Base-by-base conservation (phyloP, 2,329 filamentous ascomycete genomes). In the Diplodia mutila region DNA sequence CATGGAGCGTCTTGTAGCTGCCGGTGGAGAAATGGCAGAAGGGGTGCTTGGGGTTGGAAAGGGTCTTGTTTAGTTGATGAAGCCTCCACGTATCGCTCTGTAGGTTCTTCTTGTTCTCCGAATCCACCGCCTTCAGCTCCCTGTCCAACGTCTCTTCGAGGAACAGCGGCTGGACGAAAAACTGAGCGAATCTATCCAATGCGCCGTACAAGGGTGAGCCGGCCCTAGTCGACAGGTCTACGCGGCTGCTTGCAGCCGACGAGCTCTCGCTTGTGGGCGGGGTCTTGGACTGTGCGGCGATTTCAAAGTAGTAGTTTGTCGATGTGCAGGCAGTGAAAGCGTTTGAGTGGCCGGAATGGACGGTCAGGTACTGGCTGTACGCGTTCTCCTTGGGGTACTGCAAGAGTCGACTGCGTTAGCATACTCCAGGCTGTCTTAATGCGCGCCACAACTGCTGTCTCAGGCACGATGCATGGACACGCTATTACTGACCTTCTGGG, bases 231-330 rank as follows among this genome's bases (percentile, higher is more conserved):
- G 76, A 74, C 53, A 80, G 69, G 52, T 77, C 76, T 34, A 76
- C 72, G 61, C 76, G 74, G 68, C 80, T 80, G 49, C 72, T 75
- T 57, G 74, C 73, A 23, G 73, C 70, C 25, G 81, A 80, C 69
- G 78, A 75, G 18, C 72, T 70, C 18, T 76, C 75, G 70, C 89
- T 88, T 76, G 85, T 87, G 70, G 79, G 75, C 2, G 81, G 77
- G 54, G 83, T 82, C 49, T 83, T 83, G 14, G 90, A 87, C 63
- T 92, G 92, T 37, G 93, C 93, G 23, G 92, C 92, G 68, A 98
- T 89, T 75, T 99, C 95, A 77, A 99, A 99, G 81, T 92, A 98
- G 82, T 97, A 99, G 81, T 98, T 98, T 71, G 95, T 99, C 64
- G 94, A 96, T 1, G 93, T 97, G 5, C 91, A 85, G 18, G 91